Evolutionary conservation across 2,329 filamentous ascomycete species (phyloP).

Genomic region (Botrytis sinoallii): DNA sequence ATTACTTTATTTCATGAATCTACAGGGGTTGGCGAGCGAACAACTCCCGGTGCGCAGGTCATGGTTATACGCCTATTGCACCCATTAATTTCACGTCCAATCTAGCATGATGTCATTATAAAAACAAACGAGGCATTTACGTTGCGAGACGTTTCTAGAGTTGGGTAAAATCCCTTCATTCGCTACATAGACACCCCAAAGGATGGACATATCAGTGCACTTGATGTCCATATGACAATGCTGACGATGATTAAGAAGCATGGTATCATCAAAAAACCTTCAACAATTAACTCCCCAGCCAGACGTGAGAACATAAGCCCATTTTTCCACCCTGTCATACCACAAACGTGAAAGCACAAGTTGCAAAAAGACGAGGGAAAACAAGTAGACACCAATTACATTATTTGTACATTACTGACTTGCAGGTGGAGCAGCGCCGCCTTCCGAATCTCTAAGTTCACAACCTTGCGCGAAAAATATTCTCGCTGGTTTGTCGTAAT

Average conservation of each 20-base stretch:
- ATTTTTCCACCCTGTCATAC: neutral
- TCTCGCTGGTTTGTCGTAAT: slow-evolving; percentile 66
- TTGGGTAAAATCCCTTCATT: slow-evolving; percentile 3
- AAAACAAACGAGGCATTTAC: neutral
- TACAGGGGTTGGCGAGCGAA: slow-evolving; percentile 11
- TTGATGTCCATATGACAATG: neutral
- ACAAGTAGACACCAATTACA: neutral
- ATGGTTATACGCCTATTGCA: neutral
- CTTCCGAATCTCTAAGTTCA: slow-evolving; percentile 41
- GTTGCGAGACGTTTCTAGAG: neutral
- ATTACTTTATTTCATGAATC: neutral
- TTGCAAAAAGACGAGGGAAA: neutral
- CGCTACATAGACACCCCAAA: neutral
- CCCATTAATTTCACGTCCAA: neutral
- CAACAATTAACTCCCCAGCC: slow-evolving; percentile 11
- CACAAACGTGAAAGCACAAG: neutral
- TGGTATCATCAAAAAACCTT: slow-evolving; percentile 16
- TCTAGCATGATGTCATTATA: neutral
- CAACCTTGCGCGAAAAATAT: slow-evolving; percentile 93
- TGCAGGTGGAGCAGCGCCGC: slow-evolving; percentile 2
- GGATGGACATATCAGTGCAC: neutral
- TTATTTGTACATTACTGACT: slow-evolving; percentile 7
- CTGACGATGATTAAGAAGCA: slow-evolving; percentile 11
- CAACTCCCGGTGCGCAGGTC: neutral
- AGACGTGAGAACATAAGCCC: neutral